Evolutionary conservation across 1,284 basidiomycete species (phyloP), one percentile per base, ranked within the genome.

Genomic region (Sphagnurus paluster): DNA sequence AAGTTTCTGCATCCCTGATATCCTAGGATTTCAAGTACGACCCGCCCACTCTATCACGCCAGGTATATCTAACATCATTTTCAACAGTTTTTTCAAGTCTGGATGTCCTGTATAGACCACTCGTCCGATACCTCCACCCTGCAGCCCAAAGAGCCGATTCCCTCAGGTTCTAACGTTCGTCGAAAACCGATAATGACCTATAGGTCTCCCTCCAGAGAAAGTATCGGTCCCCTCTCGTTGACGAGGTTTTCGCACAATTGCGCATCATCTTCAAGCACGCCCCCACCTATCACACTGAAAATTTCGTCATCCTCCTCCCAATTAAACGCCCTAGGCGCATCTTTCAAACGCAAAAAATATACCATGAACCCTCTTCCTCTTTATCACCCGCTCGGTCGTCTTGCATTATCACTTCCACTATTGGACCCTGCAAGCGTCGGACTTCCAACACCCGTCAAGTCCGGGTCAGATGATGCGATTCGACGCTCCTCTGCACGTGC

Each of bases 371-470:
- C 75, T 1, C 68, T 86, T 26, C 82, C 84, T 19, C 67, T 88
- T 30, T 87, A 88, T 59, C 84, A 87, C 58, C 84, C 84, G 19
- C 68, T 80, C 19, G 84, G 83, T 2, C 65, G 66, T 5, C 70
- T 87, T 34, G 84, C 85, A 33, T 71, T 77, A 56, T 85, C 84
- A 6, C 73, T 87, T 39, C 83, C 84, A 2, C 76, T 76, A 46
- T 74, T 87, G 44, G 79, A 86, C 58, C 78, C 83, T 17, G 67
- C 69, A 20, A 56, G 64, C 13, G 75, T 80, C 56, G 83, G 83
- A 46, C 69, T 80, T 35, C 75, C 77, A 43, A 47, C 62, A 21
- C 63, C 65, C 19, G 53, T 61, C 37, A 60, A n/a, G n/a, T n/a
- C n/a, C n/a, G n/a, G 57, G 30, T 50, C 64, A 28, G 64, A 70